Conservation (phyloP, 2,329 filamentous ascomycete genomes). For the Stachybotrys elegans region DNA sequence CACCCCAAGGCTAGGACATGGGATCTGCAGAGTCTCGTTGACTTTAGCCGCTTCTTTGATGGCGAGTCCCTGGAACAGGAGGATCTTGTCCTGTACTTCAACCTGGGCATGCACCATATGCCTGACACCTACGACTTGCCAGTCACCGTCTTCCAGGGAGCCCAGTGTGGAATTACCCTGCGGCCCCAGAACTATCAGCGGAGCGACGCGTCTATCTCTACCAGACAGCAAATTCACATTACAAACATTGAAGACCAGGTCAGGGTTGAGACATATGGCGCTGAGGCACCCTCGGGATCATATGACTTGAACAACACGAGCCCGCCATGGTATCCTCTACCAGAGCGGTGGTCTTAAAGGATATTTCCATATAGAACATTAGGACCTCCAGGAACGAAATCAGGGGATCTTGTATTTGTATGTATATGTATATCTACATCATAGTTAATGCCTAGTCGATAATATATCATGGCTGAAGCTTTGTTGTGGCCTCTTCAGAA, state of each 20-base stretch:
- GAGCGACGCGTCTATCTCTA: conserved; percentile 5
- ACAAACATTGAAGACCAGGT: neutral
- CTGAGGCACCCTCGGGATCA: neutral
- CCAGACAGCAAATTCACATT: conserved; percentile 7
- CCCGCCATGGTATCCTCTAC: conserved; percentile 4
- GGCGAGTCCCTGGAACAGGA: conserved; percentile 30
- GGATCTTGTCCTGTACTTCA: conserved; percentile 45
- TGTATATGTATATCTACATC: neutral
- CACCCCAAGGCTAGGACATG: conserved; percentile 37
- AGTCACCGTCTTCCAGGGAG: conserved; percentile 1
- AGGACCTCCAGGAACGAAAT: too few relatives aligned
- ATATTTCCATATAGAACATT: too few relatives aligned
- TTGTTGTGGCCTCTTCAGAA: too few relatives aligned
- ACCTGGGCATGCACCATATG: conserved; percentile 52
- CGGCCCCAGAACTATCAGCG: conserved; percentile 6
- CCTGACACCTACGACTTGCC: conserved; percentile 33
- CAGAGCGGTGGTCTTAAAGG: too few relatives aligned
- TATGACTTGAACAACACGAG: conserved; percentile 4
- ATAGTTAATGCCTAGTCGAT: neutral
- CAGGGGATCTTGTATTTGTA: too few relatives aligned
- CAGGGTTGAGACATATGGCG: conserved; percentile 4
- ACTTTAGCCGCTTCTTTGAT: conserved; percentile 44
- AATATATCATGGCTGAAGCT: neutral
- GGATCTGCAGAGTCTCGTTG: conserved; percentile 39
- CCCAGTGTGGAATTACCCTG: conserved; percentile 4